Evolutionary conservation across 345 rosid species (phyloP).

Genomic region (Eucalyptus erythrocorys): DNA sequence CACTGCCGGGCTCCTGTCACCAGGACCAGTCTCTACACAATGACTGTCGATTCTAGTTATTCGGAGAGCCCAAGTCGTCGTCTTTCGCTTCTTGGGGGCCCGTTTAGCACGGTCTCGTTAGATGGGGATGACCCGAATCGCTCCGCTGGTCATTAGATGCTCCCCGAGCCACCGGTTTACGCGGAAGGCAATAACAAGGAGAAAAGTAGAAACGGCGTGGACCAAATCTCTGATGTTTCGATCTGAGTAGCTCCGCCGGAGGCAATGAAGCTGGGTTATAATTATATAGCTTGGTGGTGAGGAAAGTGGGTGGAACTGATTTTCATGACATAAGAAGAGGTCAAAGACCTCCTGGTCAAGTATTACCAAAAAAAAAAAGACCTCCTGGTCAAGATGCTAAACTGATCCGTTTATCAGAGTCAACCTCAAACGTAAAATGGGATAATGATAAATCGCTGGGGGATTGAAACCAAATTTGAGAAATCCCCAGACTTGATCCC

Average conservation of each 20-base stretch:
- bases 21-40: not conserved
- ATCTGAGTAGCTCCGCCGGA: accelerated
- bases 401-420: too few relatives aligned
- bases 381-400: too few relatives aligned
- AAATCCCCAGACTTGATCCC: too few relatives aligned
- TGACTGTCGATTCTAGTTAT: not conserved
- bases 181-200: not conserved
- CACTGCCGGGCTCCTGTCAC: not conserved
- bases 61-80: not conserved
- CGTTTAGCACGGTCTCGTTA: not conserved
- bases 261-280: not conserved
- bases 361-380: too few relatives aligned
- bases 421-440: too few relatives aligned
- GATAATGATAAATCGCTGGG: too few relatives aligned
- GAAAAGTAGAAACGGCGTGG: not conserved
- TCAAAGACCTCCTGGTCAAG: too few relatives aligned
- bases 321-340: not conserved
- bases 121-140: not conserved
- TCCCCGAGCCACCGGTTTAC: not conserved
- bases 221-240: accelerated
- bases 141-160: not conserved
- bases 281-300: not conserved
- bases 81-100: not conserved
- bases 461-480: too few relatives aligned
- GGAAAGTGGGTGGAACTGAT: not conserved